These are phyloP conservation scores for Eucalyptus tenuipes DNA, from an alignment of 345 rosid species.

Conservation along the genomic window DNA sequence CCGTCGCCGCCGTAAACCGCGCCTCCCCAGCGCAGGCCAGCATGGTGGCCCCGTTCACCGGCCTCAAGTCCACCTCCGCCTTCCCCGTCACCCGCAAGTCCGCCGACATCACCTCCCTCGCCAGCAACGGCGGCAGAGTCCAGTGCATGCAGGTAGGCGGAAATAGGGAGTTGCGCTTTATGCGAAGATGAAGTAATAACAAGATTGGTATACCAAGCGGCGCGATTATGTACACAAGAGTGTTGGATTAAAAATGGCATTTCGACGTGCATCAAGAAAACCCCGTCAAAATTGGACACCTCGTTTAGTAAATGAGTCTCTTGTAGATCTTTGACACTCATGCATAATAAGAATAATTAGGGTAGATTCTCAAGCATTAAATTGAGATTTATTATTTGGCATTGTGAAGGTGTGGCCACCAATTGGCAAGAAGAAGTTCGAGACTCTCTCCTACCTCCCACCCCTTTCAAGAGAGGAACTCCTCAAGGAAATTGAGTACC, in stretches of 20 bases:
- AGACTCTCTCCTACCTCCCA: slow-evolving; percentile 48
- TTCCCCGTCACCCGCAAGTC: slow-evolving; percentile 14
- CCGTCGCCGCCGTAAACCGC: slow-evolving; percentile 8
- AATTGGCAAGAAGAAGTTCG: slow-evolving; percentile 33
- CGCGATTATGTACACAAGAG: neutral
- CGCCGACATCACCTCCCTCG: slow-evolving; percentile 13
- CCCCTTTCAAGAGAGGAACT: slow-evolving; percentile 6
- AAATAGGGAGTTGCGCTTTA: neutral
- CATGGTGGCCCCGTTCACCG: slow-evolving; percentile 28
- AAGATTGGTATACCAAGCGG: neutral
- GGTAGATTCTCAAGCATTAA: neutral
- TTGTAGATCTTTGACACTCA: neutral
- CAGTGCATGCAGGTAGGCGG: slow-evolving; percentile 9
- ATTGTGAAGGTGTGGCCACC: slow-evolving; percentile 8
- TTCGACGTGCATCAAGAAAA: neutral
- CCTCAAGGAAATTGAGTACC: neutral
- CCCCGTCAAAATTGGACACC: neutral
- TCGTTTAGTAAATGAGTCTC: neutral
- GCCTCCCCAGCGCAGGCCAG: slow-evolving; percentile 7
- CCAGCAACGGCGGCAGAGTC: slow-evolving; percentile 26
- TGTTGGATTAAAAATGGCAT: neutral
- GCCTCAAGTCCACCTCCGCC: slow-evolving; percentile 14
- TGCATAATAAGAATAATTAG: neutral
- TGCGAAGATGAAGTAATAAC: neutral
- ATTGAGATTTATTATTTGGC: neutral